These are phyloP conservation scores for Pythium insidiosum DNA, from an alignment of 352 stramenopile species.

Conservation along the genomic window DNA sequence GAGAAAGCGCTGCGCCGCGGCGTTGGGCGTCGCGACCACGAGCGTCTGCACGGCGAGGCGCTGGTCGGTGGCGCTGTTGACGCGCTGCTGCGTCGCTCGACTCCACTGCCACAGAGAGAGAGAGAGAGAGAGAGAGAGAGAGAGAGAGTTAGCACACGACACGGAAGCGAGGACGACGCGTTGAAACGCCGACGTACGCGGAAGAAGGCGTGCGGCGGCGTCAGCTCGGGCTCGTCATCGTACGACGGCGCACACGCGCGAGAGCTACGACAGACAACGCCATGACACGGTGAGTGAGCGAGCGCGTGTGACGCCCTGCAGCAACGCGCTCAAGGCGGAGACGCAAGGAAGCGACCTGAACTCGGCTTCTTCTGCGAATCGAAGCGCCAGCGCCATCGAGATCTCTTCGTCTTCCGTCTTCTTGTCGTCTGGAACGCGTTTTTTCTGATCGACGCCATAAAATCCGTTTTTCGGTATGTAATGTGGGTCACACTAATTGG, in stretches of 20 bases:
- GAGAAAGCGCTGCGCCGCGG: constrained; percentile 36
- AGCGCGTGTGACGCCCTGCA: not conserved
- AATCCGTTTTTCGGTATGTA: constrained; percentile 1
- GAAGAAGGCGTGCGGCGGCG: constrained; percentile 35
- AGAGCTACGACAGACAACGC: constrained; percentile 21
- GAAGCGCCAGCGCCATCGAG: constrained; percentile 20
- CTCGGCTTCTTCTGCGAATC: constrained; percentile 23
- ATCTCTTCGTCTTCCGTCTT: not conserved
- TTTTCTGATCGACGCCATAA: not conserved
- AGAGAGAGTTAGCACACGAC: not conserved
- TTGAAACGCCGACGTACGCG: constrained; percentile 24
- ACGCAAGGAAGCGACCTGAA: constrained; percentile 13
- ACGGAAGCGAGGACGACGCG: not conserved
- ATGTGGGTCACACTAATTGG: no score
- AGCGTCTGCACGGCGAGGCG: constrained; percentile 23
- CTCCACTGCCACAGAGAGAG: constrained; percentile 30
- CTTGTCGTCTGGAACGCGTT: not conserved
- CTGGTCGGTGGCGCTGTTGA: constrained; percentile 2
- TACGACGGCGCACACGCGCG: constrained; percentile 28
- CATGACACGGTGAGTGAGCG: not conserved
- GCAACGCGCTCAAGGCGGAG: no score
- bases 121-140: not conserved
- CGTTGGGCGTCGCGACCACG: constrained; percentile 31
- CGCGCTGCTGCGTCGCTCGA: constrained; percentile 18
- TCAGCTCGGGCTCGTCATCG: constrained; percentile 13